Evolutionary conservation across 2,329 filamentous ascomycete species (phyloP), one percentile per base, ranked within the genome.

Genomic region (Trichoderma guizhouense): DNA sequence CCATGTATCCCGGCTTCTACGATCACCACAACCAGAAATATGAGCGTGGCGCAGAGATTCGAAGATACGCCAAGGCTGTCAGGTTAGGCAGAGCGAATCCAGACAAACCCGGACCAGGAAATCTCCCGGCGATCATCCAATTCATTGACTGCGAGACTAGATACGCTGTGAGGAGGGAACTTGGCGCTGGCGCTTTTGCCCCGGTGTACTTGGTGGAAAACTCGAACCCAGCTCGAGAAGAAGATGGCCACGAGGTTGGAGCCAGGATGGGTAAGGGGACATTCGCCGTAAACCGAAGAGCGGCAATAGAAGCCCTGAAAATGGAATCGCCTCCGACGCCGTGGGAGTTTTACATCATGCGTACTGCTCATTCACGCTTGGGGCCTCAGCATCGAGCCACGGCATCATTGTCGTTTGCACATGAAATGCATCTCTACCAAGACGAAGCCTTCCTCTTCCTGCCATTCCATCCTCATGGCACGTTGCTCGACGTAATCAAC

Each of bases 281-380:
- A 14, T 89, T 91, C 77, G 84, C 88, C n/a, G 78, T 85, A 11
- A 84, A 83, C 39, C 83, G 84, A 60, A 89, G 92, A 55, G 84
- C 84, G 57, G 74, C 84, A 1, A 86, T 96, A 5, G 94, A 98
- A 81, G 96, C 96, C 1, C 86, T 99, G 76, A 99, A 99, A 82
- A 95, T 97, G 90, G 96, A 99, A 82, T 89, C 92, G 36, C 94
- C 95, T 0, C 93, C 95, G 0, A 92, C 91, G 5, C 87, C 93
- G 0, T 99, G 96, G 96, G 96, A 99, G 79, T 99, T 98, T 79
- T 93, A 97, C 82, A 97, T 99, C 81, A 94, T 98, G 84, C 91
- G 93, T 1, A 89, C 94, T 70, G 90, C 93, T 2, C 93, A 95
- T 74, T 85, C 88, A 26, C 92, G 96, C 1, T 86, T 99, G 0